Base-by-base conservation (phyloP, 2,329 filamentous ascomycete species). In the Trichoderma breve region DNA sequence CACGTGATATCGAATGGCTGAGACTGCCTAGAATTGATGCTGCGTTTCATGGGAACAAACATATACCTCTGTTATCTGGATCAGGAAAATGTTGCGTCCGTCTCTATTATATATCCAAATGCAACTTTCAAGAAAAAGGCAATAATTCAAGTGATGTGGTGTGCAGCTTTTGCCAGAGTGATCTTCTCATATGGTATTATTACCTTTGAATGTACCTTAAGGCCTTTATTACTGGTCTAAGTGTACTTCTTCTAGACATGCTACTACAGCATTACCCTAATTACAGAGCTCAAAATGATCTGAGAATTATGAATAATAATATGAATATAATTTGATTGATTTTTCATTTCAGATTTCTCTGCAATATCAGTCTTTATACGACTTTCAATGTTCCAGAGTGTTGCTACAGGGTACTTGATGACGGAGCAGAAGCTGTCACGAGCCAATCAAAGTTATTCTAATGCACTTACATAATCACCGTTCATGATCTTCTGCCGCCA, bases 1-100 rank as follows among this genome's bases (percentile, higher is more conserved):
- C 79, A 80, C 79, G 79, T 79, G 76, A 73, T 21, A 18, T 8
- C 32, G 32, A 26, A 36, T n/a, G 51, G 43, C 18, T 30, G 47
- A 28, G 51, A 18, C 7, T 21, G 26, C 47, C n/a, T 24, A 24
- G 47, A 53, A 53, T 24, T 53, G 0, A 24, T 53, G 47, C 21
- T 53, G 47, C 11, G 47, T 21, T 24, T 53, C 21, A 3, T 51
- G 47, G 14, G 12, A 53, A 24, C 11, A 24, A 3, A 9, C 0
- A 24, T 53, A 24, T 24, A 53, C 11, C 11, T 24, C 11, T 12
- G 18, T 51, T 51, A 11, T 24, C 6, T 24, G n/a, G 47, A 6
- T 12, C 4, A 51, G 47, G 4, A 21, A 5, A 51, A 51, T 51
- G n/a, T 14, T 12, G 6, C 9, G 3, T 24, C 4, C 21, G 4